Base-by-base conservation (phyloP, 2,329 filamentous ascomycete genomes). In the Cladosporium cucumerinum region DNA sequence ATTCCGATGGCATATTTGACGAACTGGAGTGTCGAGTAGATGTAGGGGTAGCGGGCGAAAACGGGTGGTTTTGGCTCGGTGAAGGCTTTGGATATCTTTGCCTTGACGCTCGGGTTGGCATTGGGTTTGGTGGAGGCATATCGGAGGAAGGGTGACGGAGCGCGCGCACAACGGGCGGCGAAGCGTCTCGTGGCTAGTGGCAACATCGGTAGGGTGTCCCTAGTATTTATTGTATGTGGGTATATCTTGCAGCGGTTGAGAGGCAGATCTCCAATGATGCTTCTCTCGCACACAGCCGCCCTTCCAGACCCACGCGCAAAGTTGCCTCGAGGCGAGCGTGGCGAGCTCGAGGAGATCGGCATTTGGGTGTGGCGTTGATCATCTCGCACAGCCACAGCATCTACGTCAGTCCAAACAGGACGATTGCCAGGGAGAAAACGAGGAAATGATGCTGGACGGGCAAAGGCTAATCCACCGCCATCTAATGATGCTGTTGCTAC, bases 1-100 rank as follows among this genome's bases (percentile, higher is more conserved):
- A 67, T n/a, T 1, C 54, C 67, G 21, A 62, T 23, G 48, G 43
- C 65, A 23, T 51, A 64, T 18, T 30, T 58, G 18, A 61, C 18
- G 14, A 55, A 5, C 18, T 18, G 43, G 61, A 54, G n/a, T 3
- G 51, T n/a, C 25, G 18, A 32, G 57, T 61, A 61, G 48, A 61
- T 32, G n/a, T 26, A 23, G 5, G 61, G 54, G 52, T 36, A 58
- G 61, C 55, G 52, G 14, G 60, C 61, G 26, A 64, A 54, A 46
- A 64, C 26, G 14, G 61, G 61, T 11, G 61, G 61, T 34, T 54
- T 43, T 43, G 60, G 60, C 4, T 62, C 28, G 49, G 49, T 55
- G 49, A 62, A 25, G 49, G 60, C 49, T 14, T 55, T 32, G 7
- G 49, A 55, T 36, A 62, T 62, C 11, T 55, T 51, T 25, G 49